Percentiles rank a stretch among this genome's conserved stretches.
These are phyloP conservation scores for Apophysomyces sp. DNA, from an alignment of 371 early-diverging fungal species.

Conservation along the genomic window DNA sequence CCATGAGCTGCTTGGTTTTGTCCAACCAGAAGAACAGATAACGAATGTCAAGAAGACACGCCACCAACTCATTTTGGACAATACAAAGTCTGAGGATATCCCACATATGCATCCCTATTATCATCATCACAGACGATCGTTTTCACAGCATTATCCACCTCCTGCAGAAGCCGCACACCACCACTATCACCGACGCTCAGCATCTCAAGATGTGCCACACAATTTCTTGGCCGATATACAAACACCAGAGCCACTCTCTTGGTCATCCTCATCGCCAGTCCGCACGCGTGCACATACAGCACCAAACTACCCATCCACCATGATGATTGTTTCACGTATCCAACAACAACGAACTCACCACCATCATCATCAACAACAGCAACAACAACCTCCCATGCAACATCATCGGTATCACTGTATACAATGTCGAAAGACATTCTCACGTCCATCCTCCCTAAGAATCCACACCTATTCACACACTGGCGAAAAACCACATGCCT, in stretches of 20 bases:
- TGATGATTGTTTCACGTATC: background rate
- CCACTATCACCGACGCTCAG: background rate
- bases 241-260: background rate
- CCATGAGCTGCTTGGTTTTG: background rate
- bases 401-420: constrained; percentile 10
- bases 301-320: background rate
- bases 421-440: constrained; percentile 22
- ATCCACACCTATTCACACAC: constrained; percentile 75
- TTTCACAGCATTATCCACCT: background rate
- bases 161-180: background rate
- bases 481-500: constrained; percentile 69
- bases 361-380: background rate
- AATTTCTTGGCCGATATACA: background rate
- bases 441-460: constrained; percentile 41
- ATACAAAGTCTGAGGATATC: background rate
- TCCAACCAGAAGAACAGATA: background rate
- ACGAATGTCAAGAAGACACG: background rate
- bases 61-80: background rate
- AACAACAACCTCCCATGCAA: background rate
- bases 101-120: background rate
- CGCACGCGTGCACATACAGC: background rate
- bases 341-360: background rate
- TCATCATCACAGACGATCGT: background rate
- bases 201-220: background rate
- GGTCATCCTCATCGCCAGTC: background rate